Percentiles rank a stretch among this genome's conserved stretches.
Evolutionary conservation across 495 filamentous ascomycete species (phyloP).

Genomic region (Xylaria longipes): DNA sequence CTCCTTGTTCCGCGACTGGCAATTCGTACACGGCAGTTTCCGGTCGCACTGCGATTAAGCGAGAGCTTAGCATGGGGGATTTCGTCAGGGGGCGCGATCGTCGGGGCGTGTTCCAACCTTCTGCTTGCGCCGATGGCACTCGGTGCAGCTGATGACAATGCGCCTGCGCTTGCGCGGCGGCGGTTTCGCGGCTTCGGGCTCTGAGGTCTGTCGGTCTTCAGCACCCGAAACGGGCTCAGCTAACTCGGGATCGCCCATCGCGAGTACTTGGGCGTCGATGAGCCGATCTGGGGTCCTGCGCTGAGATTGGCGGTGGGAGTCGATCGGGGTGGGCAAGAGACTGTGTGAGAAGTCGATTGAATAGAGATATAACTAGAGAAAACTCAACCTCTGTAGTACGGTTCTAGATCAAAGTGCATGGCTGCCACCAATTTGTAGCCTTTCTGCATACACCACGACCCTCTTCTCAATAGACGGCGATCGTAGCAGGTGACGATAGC

Average conservation of each 20-base stretch:
- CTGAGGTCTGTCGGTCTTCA: slow-evolving; percentile 29
- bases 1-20: slow-evolving; percentile 58
- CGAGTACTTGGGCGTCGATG: background rate
- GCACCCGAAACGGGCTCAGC: slow-evolving; percentile 32
- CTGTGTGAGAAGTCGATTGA: background rate
- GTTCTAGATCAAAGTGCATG: background rate
- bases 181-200: slow-evolving; percentile 32
- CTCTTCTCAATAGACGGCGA: background rate
- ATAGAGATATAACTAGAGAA: background rate
- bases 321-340: background rate
- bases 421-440: background rate
- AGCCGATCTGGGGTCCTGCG: slow-evolving; percentile 1
- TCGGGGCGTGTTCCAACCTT: slow-evolving; percentile 49
- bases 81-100: slow-evolving; percentile 21
- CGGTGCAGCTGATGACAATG: slow-evolving; percentile 65
- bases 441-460: background rate
- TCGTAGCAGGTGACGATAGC: background rate
- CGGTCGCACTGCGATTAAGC: slow-evolving; percentile 59
- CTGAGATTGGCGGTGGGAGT: background rate
- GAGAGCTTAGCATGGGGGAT: slow-evolving; percentile 22
- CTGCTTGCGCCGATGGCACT: slow-evolving; percentile 69
- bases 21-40: slow-evolving; percentile 66
- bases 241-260: slow-evolving; percentile 36
- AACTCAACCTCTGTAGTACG: background rate
- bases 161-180: slow-evolving; percentile 62